A percentile compares a stretch with the other conserved stretches of the same genome.
Evolutionary conservation across 306 rosid species (phyloP).

Genomic region (Quercus berberidifolia): DNA sequence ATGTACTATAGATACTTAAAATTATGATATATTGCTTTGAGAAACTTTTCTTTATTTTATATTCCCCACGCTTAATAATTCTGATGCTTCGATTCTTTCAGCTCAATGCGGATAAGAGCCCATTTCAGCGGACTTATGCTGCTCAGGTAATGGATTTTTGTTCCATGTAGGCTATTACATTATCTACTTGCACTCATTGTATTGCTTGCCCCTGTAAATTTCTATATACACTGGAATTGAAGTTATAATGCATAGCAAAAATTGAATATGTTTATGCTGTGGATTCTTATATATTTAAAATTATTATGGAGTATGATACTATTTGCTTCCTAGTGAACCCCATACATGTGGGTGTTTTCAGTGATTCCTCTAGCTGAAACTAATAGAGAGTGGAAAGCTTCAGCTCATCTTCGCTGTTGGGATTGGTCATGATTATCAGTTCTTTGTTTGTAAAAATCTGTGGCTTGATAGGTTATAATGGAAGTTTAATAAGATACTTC

Average conservation of each 20-base stretch:
- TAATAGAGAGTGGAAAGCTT: neutral
- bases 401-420: neutral
- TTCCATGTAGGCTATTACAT: neutral
- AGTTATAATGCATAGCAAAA: too few species aligned
- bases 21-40: constrained; percentile 1
- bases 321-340: neutral
- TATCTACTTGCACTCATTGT: neutral
- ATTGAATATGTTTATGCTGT: too few species aligned
- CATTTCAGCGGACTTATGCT: constrained; percentile 97
- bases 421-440: neutral
- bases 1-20: neutral
- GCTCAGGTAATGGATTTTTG: constrained; percentile 63
- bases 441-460: neutral
- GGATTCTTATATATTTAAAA: too few species aligned
- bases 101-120: constrained; percentile 97
- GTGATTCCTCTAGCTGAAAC: neutral
- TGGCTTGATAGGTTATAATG: neutral
- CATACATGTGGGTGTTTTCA: neutral
- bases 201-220: constrained; percentile 6
- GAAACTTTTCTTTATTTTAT: neutral
- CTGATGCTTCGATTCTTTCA: constrained; percentile 39
- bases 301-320: too few species aligned
- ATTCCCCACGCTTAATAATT: constrained; percentile 11
- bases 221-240: too few species aligned
- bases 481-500: neutral